A percentile compares a stretch with the other conserved stretches of the same genome.
Evolutionary conservation across 495 filamentous ascomycete genomes (phyloP).

Genomic region (Chlorociboria aeruginascens): DNA sequence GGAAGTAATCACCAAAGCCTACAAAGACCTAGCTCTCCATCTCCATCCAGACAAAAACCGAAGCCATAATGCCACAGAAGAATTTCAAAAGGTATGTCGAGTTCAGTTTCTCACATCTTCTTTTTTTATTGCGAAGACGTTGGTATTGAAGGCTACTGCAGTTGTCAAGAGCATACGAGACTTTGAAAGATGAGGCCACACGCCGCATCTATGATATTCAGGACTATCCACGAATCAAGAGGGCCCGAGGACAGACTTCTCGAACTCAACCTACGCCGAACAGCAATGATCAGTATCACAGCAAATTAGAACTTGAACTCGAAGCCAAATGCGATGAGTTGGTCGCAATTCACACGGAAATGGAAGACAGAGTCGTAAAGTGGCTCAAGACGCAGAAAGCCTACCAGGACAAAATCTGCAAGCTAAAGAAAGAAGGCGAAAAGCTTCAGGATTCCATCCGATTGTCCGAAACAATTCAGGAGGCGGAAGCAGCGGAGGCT

Average conservation of each 20-base stretch:
- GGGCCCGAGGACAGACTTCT: not conserved
- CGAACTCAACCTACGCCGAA: not conserved
- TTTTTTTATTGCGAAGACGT: conserved; percentile 1
- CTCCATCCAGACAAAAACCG: conserved; percentile 24
- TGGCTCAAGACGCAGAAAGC: conserved; percentile 17
- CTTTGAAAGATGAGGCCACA: conserved; percentile 22
- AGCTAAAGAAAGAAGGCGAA: conserved; percentile 18
- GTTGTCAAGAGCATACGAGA: conserved; percentile 25
- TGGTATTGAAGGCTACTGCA: conserved; percentile 9
- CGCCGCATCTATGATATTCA: conserved; percentile 22
- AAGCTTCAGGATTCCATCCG: conserved; percentile 17
- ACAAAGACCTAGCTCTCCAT: conserved; percentile 22
- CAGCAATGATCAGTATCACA: not conserved
- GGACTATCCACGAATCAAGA: conserved; percentile 13
- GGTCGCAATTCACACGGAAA: conserved; percentile 21
- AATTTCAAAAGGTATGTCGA: conserved; percentile 24
- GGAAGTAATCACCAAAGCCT: conserved; percentile 18
- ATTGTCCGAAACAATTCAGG: conserved; percentile 5
- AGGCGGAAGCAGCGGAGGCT: conserved; percentile 16
- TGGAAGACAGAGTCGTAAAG: conserved; percentile 19
- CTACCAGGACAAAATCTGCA: conserved; percentile 18
- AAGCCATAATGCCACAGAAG: conserved; percentile 20
- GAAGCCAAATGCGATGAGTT: too few relatives aligned
- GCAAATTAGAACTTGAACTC: conserved; percentile 14
- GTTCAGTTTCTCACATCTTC: conserved; percentile 1